Evolutionary conservation across 2,329 filamentous ascomycete species (phyloP), one percentile per base, ranked within the genome.

Genomic region (Epichloe gansuensis): DNA sequence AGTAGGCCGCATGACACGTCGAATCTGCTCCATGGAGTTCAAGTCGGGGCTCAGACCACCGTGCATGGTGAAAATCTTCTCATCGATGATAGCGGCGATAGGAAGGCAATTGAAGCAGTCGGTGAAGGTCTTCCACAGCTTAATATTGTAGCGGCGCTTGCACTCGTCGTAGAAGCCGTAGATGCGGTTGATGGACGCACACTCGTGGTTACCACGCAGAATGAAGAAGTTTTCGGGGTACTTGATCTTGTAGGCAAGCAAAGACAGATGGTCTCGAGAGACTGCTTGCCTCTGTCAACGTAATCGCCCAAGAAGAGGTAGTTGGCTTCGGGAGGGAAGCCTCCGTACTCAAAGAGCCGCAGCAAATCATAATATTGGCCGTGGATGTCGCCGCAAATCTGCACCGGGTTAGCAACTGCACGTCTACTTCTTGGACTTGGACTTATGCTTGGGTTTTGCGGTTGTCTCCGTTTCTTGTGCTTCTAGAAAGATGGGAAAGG

Each of bases 11-110:
- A 97, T 97, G 62, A 98, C 91, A 63, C 91, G 87, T 69, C 93
- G 89, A 64, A 98, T 98, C 77, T 98, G 91, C 77, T 98, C 93
- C 93, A 98, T 98, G 37, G 91, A 96, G 80, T 97, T 96, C 60
- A 98, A 78, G 69, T 96, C 93, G 45, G 93, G 93, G 71, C 90
- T 96, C 65, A 98, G 75, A 66, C 93, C 93, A 67, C 93, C 93
- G 74, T 98, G 93, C 91, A 98, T 96, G 67, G 91, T 96, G 77
- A 98, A 97, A 68, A 98, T 98, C 85, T 97, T 98, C 78, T 96
- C 93, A 67, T 95, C 91, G 63, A 98, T 96, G 73, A 98, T 98
- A 61, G 93, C 91, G 54, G 91, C 93, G 70, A 98, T 97, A 47
- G 91, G 91, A 66, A 97, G 75, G 74, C 90, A 96, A 79, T 98